phyloP scores from a whole-genome alignment of 2,329 filamentous ascomycete genomes.

The Annulohypoxylon truncatum region DNA sequence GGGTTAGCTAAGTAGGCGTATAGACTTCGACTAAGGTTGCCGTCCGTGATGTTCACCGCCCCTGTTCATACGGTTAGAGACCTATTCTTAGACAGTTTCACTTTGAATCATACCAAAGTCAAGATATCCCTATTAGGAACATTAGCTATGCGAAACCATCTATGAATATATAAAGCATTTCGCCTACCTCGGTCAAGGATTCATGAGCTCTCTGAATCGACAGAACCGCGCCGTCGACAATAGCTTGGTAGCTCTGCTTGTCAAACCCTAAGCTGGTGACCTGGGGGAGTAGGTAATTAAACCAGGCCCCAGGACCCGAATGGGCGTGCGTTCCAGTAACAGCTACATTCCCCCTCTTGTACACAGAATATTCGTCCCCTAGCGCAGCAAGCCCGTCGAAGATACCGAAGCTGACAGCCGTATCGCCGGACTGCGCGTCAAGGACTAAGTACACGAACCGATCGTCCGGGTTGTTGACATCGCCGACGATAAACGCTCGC shows the following conservation, averaged over 20 bases:
- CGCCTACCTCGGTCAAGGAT: conserved; percentile 62
- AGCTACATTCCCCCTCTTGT: conserved; percentile 84
- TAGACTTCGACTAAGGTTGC: conserved; percentile 85
- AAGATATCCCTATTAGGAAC: conserved; percentile 42
- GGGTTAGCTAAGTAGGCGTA: conserved; percentile 89
- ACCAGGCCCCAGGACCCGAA: conserved; percentile 88
- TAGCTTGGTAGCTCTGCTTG: conserved; percentile 85
- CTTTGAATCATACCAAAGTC: conserved; percentile 33
- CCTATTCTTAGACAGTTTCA: background rate
- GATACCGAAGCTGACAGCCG: conserved; percentile 85
- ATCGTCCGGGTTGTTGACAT: conserved; percentile 71
- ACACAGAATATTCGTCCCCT: conserved; percentile 78
- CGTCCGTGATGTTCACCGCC: conserved; percentile 71
- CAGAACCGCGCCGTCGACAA: conserved; percentile 83
- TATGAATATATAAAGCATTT: background rate
- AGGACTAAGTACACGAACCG: conserved; percentile 87
- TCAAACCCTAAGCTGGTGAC: conserved; percentile 88
- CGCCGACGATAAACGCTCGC: conserved; percentile 86
- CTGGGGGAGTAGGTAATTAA: conserved; percentile 91
- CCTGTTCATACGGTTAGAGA: conserved; percentile 37
- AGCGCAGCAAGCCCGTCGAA: conserved; percentile 75
- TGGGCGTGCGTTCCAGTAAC: conserved; percentile 93
- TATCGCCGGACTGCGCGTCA: conserved; percentile 89
- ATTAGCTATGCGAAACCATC: conserved; percentile 32
- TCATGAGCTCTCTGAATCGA: conserved; percentile 85